Percentiles rank a stretch among this genome's conserved stretches.
phyloP scores from a whole-genome alignment of 352 stramenopile genomes.

The Phytopythium aichiense region DNA sequence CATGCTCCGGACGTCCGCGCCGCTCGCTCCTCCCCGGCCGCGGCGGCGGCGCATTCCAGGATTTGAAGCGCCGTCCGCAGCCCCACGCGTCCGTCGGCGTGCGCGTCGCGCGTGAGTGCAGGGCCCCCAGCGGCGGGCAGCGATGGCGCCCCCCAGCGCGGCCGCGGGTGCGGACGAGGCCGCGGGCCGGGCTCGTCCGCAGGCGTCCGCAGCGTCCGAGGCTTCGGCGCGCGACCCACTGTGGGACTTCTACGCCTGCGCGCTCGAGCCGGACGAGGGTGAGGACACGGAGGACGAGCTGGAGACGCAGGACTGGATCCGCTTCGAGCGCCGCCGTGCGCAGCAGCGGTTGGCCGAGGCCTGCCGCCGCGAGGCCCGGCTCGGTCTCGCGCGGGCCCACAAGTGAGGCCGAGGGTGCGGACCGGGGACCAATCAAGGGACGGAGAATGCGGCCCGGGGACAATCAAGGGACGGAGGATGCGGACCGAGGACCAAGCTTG shows the following conservation, averaged over 20 bases:
- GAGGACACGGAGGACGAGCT: constrained; percentile 62
- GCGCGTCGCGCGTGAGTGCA: neutral
- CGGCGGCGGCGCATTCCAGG: neutral
- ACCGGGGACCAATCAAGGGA: too few species aligned
- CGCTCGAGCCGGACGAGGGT: constrained; percentile 32
- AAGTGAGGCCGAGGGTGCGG: neutral
- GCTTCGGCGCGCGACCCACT: constrained; percentile 18
- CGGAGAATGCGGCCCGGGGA: too few species aligned
- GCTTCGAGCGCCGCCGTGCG: constrained; percentile 50
- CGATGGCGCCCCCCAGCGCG: constrained; percentile 14
- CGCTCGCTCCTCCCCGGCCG: neutral
- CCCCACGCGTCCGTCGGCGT: neutral
- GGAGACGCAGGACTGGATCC: constrained; percentile 49
- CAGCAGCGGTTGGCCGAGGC: constrained; percentile 40
- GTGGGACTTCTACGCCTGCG: constrained; percentile 62
- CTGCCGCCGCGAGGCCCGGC: constrained; percentile 28
- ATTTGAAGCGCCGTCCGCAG: constrained; percentile 2
- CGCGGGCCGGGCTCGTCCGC: too few species aligned
- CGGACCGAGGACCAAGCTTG: too few species aligned
- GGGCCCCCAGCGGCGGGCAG: constrained; percentile 2
- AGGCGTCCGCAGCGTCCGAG: neutral
- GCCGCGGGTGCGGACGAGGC: neutral
- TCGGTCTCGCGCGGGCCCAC: neutral
- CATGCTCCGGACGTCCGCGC: neutral
- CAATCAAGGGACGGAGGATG: too few species aligned